Evolutionary conservation across 768 basidiomycete genomes (phyloP).

Genomic region (Termitomyces sp.): DNA sequence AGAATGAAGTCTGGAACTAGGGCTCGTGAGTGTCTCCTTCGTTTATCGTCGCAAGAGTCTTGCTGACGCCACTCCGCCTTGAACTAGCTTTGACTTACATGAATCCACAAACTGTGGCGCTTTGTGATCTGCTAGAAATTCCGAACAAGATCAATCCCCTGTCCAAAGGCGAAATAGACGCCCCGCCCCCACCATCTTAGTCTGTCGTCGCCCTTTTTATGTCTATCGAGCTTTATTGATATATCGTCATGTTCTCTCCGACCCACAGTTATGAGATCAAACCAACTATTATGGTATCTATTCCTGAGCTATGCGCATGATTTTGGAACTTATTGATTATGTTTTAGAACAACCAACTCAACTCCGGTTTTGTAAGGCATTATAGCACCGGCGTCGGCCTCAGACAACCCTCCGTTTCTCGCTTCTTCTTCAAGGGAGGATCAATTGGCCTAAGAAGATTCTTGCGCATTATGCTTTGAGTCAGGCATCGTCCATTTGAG

Average conservation of each 20-base stretch:
- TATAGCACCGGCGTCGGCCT: neutral
- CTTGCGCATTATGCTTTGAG: neutral
- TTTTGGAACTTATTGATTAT: no score
- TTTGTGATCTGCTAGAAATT: slow-evolving; percentile 75
- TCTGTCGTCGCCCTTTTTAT: neutral
- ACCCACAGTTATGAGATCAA: neutral
- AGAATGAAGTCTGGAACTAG: slow-evolving; percentile 5
- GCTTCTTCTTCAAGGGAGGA: neutral
- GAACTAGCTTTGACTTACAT: slow-evolving; percentile 68
- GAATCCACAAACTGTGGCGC: slow-evolving; percentile 86
- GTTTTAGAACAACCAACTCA: no score
- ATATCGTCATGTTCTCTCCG: neutral
- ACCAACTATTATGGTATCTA: neutral
- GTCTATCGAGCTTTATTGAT: neutral
- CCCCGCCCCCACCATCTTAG: neutral
- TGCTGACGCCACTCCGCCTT: neutral
- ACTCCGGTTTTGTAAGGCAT: neutral
- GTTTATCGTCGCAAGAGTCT: slow-evolving; percentile 19
- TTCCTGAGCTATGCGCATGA: neutral
- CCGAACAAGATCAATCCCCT: slow-evolving; percentile 54
- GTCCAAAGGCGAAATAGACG: neutral
- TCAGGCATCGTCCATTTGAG: neutral
- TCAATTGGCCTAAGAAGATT: neutral
- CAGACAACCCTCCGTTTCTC: neutral
- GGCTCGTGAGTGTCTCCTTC: slow-evolving; percentile 30